Conservation (phyloP, 805 yeast species). For the Saccharomycopsis sp. region DNA sequence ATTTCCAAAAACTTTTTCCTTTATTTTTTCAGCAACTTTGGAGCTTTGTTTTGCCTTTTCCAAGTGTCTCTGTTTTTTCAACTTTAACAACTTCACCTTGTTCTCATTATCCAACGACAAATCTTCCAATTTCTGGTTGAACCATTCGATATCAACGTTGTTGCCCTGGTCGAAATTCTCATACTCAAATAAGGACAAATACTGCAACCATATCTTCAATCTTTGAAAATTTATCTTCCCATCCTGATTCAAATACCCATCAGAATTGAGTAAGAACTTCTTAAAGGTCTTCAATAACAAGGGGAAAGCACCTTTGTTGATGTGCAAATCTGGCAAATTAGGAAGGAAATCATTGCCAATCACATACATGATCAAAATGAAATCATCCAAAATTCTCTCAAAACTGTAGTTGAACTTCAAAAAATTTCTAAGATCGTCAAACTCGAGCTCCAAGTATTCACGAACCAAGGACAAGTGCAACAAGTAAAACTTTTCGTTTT, state of each 20-base stretch:
- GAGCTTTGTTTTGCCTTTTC: constrained; percentile 16
- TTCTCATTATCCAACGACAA: constrained; percentile 65
- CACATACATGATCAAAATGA: constrained; percentile 83
- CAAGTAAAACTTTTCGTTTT: constrained; percentile 72
- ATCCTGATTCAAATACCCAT: constrained; percentile 75
- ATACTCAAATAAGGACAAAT: constrained; percentile 69
- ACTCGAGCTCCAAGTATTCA: constrained; percentile 85
- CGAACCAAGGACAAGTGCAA: constrained; percentile 81
- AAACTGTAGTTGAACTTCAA: constrained; percentile 65
- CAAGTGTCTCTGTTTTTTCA: constrained; percentile 69
- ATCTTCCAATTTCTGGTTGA: constrained; percentile 74
- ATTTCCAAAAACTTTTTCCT: constrained; percentile 23
- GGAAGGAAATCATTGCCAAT: constrained; percentile 98
- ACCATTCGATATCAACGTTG: constrained; percentile 84
- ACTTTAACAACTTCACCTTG: constrained; percentile 55
- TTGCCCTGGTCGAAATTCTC: constrained; percentile 79
- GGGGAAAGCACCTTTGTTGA: constrained; percentile 97
- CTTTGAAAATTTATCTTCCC: constrained; percentile 75
- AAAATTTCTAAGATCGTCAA: constrained; percentile 55
- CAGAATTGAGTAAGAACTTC: constrained; percentile 58
- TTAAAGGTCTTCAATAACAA: constrained; percentile 81
- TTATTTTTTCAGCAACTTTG: constrained; percentile 26
- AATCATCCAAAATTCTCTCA: constrained; percentile 87
- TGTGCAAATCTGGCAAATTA: constrained; percentile 84
- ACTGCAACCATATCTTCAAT: constrained; percentile 65